Evolutionary conservation across 116 monocot species (phyloP), one percentile per base, ranked within the genome.

Genomic region (Papilionanthe hybrid): DNA sequence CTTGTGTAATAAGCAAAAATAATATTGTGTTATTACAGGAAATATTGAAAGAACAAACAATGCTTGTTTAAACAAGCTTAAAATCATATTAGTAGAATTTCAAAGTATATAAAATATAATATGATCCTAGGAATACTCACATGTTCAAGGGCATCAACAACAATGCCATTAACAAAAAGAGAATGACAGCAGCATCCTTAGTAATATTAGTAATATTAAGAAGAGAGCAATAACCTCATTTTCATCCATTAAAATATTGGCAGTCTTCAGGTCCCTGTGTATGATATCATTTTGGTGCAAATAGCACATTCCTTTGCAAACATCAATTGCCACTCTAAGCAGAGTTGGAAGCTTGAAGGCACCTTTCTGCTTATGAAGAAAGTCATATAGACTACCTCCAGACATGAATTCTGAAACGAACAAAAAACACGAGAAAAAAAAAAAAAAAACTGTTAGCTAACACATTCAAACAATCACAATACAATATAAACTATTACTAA

Each of bases 231-330:
- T 28, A 47, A 75, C 87, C 84, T 87, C 69, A 78, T 89, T 86
- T 79, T 81, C 83, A 81, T 86, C 86, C 89, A 89, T 84, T 63
- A 89, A 79, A 79, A 89, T 67, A 77, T 89, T 89, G 37, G 89
- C 89, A 72, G 86, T 58, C 75, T 89, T 89, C 42, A 89, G 60
- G 72, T 89, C 89, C 47, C 89, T 75, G 27, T 89, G 89, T 63
- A 89, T 82, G 27, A 89, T 83, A 77, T 81, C 79, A 77, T 89
- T 89, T 82, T 89, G 86, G 55, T 89, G 89, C 81, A 89, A 79
- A 75, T 84, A 89, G 79, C 79, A 79, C 89, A 89, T 89, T 72
- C 89, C 89, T 57, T 86, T 89, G 23, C 79, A 86, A 42, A 89
- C 53, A 77, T 89, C 89, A 81, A 86, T 78, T 47, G 89, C 89